Evolutionary conservation across 2,329 filamentous ascomycete genomes (phyloP).

Genomic region (Ustilaginoidea virens): DNA sequence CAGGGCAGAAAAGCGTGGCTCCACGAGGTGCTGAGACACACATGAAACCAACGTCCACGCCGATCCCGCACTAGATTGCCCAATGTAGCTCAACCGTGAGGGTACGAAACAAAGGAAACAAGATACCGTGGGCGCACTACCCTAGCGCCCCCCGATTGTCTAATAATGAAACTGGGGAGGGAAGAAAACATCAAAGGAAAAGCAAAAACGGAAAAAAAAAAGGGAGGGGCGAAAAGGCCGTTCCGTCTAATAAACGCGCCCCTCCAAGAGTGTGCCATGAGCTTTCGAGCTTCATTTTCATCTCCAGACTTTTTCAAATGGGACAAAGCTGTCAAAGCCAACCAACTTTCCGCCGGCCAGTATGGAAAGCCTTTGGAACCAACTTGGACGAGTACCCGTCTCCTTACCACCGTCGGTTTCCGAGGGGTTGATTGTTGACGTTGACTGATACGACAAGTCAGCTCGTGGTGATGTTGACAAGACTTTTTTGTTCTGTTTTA

Average conservation of each 20-base stretch:
- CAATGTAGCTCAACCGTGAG: not conserved
- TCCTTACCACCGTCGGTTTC: conserved; percentile 35
- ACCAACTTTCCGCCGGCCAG: too few species aligned
- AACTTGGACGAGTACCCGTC: not conserved
- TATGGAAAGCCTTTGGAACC: too few species aligned
- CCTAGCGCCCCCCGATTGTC: conserved; percentile 7
- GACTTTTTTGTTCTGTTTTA: conserved; percentile 13
- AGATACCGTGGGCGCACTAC: conserved; percentile 5
- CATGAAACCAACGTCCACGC: too few species aligned
- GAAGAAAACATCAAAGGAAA: not conserved
- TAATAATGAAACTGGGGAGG: conserved; percentile 7
- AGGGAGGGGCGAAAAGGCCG: too few species aligned
- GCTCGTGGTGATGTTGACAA: conserved; percentile 16
- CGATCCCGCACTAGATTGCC: not conserved
- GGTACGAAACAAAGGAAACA: conserved; percentile 5
- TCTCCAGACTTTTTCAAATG: too few species aligned
- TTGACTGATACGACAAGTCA: conserved; percentile 24
- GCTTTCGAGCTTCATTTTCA: too few species aligned
- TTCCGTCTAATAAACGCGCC: conserved; percentile 19
- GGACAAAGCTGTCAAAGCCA: too few species aligned
- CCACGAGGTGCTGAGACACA: not conserved
- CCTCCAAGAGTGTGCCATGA: conserved; percentile 11
- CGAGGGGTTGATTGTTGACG: conserved; percentile 34
- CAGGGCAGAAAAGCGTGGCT: conserved; percentile 1
- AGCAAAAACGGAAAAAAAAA: conserved; percentile 6